These are phyloP conservation scores for Ogataea pini DNA, from an alignment of 805 yeast species.

Conservation along the genomic window DNA sequence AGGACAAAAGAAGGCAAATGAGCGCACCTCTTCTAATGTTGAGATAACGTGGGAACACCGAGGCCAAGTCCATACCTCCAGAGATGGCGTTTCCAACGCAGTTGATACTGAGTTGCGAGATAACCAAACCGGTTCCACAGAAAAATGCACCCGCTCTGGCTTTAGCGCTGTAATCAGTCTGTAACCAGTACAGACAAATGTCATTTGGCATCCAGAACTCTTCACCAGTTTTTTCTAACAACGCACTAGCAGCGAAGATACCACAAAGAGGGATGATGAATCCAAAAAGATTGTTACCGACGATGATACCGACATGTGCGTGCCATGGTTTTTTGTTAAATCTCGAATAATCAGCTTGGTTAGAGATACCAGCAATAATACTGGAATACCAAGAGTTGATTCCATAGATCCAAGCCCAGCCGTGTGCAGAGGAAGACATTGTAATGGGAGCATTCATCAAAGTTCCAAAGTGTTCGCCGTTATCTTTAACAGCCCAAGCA, in stretches of 20 bases:
- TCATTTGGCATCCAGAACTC: conserved; percentile 49
- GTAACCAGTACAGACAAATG: conserved; percentile 42
- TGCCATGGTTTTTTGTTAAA: conserved; percentile 26
- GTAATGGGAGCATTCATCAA: conserved; percentile 12
- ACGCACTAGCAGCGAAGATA: conserved; percentile 44
- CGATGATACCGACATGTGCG: conserved; percentile 34
- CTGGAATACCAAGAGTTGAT: conserved; percentile 42
- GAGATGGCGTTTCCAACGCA: conserved; percentile 43
- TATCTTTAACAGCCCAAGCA: conserved; percentile 18
- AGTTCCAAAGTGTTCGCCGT: conserved; percentile 14
- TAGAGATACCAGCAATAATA: conserved; percentile 42
- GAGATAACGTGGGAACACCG: conserved; percentile 44
- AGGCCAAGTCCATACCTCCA: conserved; percentile 56
- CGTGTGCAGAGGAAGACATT: conserved; percentile 21
- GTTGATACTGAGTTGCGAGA: conserved; percentile 42
- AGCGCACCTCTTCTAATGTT: conserved; percentile 49
- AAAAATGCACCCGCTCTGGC: conserved; percentile 53
- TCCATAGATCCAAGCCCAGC: conserved; percentile 45
- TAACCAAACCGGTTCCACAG: conserved; percentile 38
- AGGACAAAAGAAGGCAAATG: conserved; percentile 37
- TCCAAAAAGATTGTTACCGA: conserved; percentile 37
- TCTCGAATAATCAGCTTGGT: conserved; percentile 38
- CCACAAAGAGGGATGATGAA: conserved; percentile 46
- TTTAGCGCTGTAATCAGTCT: conserved; percentile 38
- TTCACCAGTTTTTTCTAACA: conserved; percentile 29